Conservation (phyloP, 495 filamentous ascomycete genomes). For the Trichoderma gamsii region DNA sequence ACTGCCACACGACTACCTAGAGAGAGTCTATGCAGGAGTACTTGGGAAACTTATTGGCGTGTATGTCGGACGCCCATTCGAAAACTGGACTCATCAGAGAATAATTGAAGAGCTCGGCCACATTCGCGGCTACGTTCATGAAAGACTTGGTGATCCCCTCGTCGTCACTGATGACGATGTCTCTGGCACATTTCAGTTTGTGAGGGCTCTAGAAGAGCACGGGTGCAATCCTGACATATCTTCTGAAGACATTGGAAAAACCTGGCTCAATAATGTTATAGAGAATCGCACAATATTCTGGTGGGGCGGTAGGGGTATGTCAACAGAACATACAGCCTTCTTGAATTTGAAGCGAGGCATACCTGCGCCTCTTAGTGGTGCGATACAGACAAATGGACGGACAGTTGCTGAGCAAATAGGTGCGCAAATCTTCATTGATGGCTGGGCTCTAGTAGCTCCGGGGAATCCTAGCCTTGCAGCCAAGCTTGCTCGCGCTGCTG, state of each 20-base stretch:
- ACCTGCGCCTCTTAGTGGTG: slow-evolving; percentile 25
- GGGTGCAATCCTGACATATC: slow-evolving; percentile 16
- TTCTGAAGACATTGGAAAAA: slow-evolving; percentile 25
- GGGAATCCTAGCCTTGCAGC: slow-evolving; percentile 24
- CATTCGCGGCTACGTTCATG: slow-evolving; percentile 29
- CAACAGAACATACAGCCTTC: slow-evolving; percentile 31
- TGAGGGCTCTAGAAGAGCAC: slow-evolving; percentile 29
- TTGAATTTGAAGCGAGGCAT: slow-evolving; percentile 28
- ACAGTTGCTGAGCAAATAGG: slow-evolving; percentile 31
- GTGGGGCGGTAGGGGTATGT: slow-evolving; percentile 32
- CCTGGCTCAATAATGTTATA: slow-evolving; percentile 30
- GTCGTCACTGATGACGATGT: slow-evolving; percentile 32
- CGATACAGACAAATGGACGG: slow-evolving; percentile 23
- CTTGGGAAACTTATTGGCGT: slow-evolving; percentile 33
- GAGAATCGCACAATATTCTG: slow-evolving; percentile 26
- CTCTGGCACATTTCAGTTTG: slow-evolving; percentile 29
- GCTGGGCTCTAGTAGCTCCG: slow-evolving; percentile 25
- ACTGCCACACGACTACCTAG: slow-evolving; percentile 26
- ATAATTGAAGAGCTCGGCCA: slow-evolving; percentile 27
- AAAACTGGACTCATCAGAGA: slow-evolving; percentile 30
- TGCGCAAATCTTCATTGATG: slow-evolving; percentile 31
- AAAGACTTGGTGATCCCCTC: slow-evolving; percentile 22
- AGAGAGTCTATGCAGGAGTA: slow-evolving; percentile 30
- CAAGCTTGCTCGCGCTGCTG: slow-evolving; percentile 24
- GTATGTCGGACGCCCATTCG: slow-evolving; percentile 30